Percentiles rank a stretch among this genome's conserved stretches.
These are phyloP conservation scores for Nicotiana benthamiana DNA, from an alignment of 257 asterid genomes.

Conservation along the genomic window DNA sequence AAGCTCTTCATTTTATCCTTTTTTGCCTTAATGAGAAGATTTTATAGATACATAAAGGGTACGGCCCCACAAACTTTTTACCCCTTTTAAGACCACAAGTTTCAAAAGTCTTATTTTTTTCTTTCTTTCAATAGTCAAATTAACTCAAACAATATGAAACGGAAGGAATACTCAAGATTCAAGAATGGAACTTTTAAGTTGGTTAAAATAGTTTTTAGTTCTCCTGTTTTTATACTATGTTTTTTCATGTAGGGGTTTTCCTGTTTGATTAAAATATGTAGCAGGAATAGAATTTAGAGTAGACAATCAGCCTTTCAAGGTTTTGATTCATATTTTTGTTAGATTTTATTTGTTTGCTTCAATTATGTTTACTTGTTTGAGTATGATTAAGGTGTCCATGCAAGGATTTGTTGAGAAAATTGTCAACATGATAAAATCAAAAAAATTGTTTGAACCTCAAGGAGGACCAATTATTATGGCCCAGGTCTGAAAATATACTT, in stretches of 20 bases:
- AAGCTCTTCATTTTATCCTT: too few species aligned
- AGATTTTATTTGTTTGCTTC: neutral
- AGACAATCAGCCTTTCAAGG: conserved; percentile 81
- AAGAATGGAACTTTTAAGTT: neutral
- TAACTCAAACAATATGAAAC: too few species aligned
- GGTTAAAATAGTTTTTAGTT: neutral
- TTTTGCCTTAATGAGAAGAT: too few species aligned
- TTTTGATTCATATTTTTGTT: conserved; percentile 8
- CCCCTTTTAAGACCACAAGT: too few species aligned
- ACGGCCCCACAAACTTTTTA: too few species aligned
- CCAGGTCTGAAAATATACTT: conserved; percentile 30
- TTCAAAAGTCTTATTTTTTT: too few species aligned
- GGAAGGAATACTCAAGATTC: too few species aligned
- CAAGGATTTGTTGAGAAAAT: conserved; percentile 49
- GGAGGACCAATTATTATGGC: conserved; percentile 86
- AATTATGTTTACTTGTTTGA: neutral
- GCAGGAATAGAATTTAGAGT: conserved; percentile 83
- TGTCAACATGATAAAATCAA: conserved; percentile 50
- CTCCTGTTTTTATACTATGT: conserved; percentile 17
- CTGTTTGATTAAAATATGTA: conserved; percentile 85
- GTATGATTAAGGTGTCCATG: conserved; percentile 40
- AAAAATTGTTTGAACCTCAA: conserved; percentile 52
- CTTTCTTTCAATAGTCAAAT: too few species aligned
- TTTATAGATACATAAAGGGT: too few species aligned
- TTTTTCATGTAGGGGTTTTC: conserved; percentile 69